These are phyloP conservation scores for Paracamarosporium sp. DNA, from an alignment of 2,329 filamentous ascomycete species.

Conservation along the genomic window DNA sequence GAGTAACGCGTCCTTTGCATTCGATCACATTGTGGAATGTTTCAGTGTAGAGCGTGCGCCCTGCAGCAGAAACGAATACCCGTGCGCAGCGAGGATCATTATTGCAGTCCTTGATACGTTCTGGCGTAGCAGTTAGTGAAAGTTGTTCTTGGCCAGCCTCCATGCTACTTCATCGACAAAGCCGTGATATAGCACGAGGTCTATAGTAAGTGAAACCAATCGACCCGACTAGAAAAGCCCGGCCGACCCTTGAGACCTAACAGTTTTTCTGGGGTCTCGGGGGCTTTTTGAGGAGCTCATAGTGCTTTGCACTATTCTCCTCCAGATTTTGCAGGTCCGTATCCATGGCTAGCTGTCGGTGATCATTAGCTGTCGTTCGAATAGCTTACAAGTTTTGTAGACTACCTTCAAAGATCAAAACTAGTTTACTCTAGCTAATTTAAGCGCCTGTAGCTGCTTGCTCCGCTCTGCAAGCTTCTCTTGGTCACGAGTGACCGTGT, in stretches of 20 bases:
- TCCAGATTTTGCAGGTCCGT: background rate
- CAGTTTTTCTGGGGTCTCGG: background rate
- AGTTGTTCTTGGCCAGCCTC: too few species aligned
- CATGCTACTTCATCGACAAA: too few species aligned
- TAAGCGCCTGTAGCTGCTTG: background rate
- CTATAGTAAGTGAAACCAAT: too few species aligned
- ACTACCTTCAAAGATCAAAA: background rate
- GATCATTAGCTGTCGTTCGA: background rate
- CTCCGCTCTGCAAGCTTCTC: background rate
- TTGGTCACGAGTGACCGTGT: background rate
- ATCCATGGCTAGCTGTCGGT: background rate
- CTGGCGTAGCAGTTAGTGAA: background rate
- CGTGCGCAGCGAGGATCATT: background rate
- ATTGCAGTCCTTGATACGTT: background rate
- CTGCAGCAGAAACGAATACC: background rate
- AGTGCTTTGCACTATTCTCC: background rate
- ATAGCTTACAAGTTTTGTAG: background rate
- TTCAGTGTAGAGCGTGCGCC: background rate
- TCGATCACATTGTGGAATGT: background rate
- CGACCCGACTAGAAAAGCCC: background rate
- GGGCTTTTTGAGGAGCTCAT: background rate
- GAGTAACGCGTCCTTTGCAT: background rate
- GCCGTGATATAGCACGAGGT: too few species aligned
- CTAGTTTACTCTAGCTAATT: background rate
- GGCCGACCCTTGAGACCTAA: background rate